Percentiles rank a stretch among this genome's conserved stretches.
These are phyloP conservation scores for Didymella lethalis DNA, from an alignment of 2,329 filamentous ascomycete species.

Conservation along the genomic window DNA sequence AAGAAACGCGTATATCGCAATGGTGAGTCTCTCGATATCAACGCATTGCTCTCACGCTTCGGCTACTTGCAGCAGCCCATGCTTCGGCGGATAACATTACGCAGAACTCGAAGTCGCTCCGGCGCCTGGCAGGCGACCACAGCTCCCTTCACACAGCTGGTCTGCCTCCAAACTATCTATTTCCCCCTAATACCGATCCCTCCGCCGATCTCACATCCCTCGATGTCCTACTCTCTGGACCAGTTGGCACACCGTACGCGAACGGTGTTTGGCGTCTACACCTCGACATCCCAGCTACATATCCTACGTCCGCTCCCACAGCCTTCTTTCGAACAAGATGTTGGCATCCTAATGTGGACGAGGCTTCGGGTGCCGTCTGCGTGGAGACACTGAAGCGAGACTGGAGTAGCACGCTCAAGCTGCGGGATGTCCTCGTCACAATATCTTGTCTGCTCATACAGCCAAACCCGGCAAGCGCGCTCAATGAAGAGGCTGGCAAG, in stretches of 20 bases:
- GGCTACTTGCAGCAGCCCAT: constrained; percentile 8
- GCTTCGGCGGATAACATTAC: constrained; percentile 8
- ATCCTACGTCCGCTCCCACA: constrained; percentile 62
- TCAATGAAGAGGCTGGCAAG: constrained; percentile 68
- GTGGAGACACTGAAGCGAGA: constrained; percentile 71
- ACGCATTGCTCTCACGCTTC: background rate
- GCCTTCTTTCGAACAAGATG: constrained; percentile 68
- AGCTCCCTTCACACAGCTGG: constrained; percentile 62
- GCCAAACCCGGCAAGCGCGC: constrained; percentile 69
- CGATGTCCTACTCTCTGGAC: constrained; percentile 65
- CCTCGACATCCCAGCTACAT: constrained; percentile 66
- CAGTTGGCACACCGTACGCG: constrained; percentile 66
- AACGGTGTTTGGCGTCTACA: constrained; percentile 67
- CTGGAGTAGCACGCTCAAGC: constrained; percentile 65
- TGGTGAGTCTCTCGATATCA: constrained; percentile 18
- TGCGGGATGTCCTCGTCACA: constrained; percentile 65
- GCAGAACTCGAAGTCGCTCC: constrained; percentile 60
- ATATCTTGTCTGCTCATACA: constrained; percentile 70
- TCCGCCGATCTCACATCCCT: constrained; percentile 65
- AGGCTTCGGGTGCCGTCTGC: constrained; percentile 67
- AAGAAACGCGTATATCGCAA: background rate
- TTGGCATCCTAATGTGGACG: constrained; percentile 72
- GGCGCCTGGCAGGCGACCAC: constrained; percentile 68
- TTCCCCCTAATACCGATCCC: constrained; percentile 53
- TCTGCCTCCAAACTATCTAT: constrained; percentile 69